Percentiles rank a stretch among this genome's conserved stretches.
These are phyloP conservation scores for Clitoria ternatea DNA, from an alignment of 306 rosid species.

Conservation along the genomic window DNA sequence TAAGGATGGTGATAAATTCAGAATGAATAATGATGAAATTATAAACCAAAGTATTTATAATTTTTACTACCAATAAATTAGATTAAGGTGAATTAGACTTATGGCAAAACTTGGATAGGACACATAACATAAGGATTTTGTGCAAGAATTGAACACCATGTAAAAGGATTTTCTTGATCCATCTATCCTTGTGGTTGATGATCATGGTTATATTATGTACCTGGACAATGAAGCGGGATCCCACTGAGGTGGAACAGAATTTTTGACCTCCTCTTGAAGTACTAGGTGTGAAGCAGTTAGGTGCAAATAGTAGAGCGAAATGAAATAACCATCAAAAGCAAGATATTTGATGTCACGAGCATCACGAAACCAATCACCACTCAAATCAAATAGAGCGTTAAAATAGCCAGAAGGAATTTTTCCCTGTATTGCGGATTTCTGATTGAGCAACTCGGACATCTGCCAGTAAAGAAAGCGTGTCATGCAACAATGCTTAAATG, in stretches of 20 bases:
- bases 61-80: too few species aligned
- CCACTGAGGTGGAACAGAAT: slow-evolving; percentile 74
- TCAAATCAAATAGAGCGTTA: slow-evolving; percentile 64
- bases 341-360: slow-evolving; percentile 63
- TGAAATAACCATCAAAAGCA: slow-evolving; percentile 77
- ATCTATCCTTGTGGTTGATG: not conserved
- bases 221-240: slow-evolving; percentile 81
- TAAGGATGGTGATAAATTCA: too few species aligned
- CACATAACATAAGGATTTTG: too few species aligned
- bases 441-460: slow-evolving; percentile 96
- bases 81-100: too few species aligned
- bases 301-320: slow-evolving; percentile 62
- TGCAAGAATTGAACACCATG: too few species aligned
- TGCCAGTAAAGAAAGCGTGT: slow-evolving; percentile 33
- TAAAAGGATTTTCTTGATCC: not conserved
- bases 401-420: slow-evolving; percentile 94
- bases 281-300: slow-evolving; percentile 63
- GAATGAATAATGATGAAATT: too few species aligned
- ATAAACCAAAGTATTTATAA: too few species aligned
- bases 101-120: too few species aligned
- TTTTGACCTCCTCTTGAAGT: slow-evolving; percentile 66
- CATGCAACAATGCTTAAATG: not conserved
- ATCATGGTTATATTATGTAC: slow-evolving; percentile 33
- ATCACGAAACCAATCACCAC: slow-evolving; percentile 78
- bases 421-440: slow-evolving; percentile 73